These are phyloP conservation scores for Mycena sanguinolenta DNA, from an alignment of 768 basidiomycete species.

Conservation along the genomic window DNA sequence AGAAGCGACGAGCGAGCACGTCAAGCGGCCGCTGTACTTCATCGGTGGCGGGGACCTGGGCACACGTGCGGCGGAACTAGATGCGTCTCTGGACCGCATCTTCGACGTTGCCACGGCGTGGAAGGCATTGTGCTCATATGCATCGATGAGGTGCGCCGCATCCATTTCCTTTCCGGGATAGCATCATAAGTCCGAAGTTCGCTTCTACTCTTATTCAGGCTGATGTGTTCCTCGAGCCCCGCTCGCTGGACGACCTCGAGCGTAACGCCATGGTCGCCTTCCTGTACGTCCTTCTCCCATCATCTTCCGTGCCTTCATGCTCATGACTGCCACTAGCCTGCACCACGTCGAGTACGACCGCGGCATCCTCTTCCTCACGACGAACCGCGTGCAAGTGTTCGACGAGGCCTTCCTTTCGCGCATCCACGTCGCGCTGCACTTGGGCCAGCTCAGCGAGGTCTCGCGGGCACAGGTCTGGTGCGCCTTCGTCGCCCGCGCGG, in stretches of 20 bases:
- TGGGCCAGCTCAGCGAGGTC: slow-evolving; percentile 66
- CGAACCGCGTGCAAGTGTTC: slow-evolving; percentile 70
- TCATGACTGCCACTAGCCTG: slow-evolving; percentile 52
- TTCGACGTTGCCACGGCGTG: slow-evolving; percentile 70
- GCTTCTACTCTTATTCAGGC: slow-evolving; percentile 48
- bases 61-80: slow-evolving; percentile 59
- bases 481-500: slow-evolving; percentile 64
- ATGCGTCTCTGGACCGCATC: slow-evolving; percentile 58
- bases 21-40: slow-evolving; percentile 64
- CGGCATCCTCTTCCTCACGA: slow-evolving; percentile 69
- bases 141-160: slow-evolving; percentile 61
- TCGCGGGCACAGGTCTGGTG: slow-evolving; percentile 74
- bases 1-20: slow-evolving; percentile 70
- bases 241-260: slow-evolving; percentile 72
- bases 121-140: slow-evolving; percentile 69
- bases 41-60: slow-evolving; percentile 69
- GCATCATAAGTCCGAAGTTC: background rate
- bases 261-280: slow-evolving; percentile 83
- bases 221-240: slow-evolving; percentile 81
- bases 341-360: slow-evolving; percentile 71
- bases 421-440: slow-evolving; percentile 76
- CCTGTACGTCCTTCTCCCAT: slow-evolving; percentile 54
- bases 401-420: slow-evolving; percentile 79
- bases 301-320: slow-evolving; percentile 38
- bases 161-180: background rate